Evolutionary conservation across 2,329 filamentous ascomycete species (phyloP), one percentile per base, ranked within the genome.

Genomic region (Aspergillus sp.): DNA sequence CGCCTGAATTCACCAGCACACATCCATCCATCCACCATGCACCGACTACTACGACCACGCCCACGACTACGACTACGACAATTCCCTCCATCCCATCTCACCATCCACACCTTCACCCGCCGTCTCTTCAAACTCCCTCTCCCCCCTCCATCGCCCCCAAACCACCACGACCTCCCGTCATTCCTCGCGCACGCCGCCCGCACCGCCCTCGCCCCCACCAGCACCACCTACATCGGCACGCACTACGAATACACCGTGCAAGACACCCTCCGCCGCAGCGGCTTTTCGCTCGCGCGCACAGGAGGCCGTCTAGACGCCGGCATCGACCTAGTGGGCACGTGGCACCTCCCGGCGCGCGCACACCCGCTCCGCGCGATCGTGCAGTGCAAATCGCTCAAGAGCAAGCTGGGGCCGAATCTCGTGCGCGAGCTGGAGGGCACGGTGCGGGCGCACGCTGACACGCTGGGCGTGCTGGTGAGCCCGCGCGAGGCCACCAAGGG

Each of bases 401-500:
- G 66, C 4, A 77, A 76, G 51, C 62, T 77, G 2, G 68, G 70
- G 0, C 76, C 76, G 10, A 75, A 74, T 41, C 52, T 76, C 17
- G 70, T 79, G 14, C 69, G 76, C 16, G 76, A 78, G 54, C 60
- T 79, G 4, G 76, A 78, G 47, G 93, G 93, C 3, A 84, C 90
- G 0, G 88, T 94, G 64, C 79, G 80, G 1, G 86, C 85, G n/a
- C 11, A 88, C 89, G 5, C 91, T 91, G 79, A 81, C 13, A 84
- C 88, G 5, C 68, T 96, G 31, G 92, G 85, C 0, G 64, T 96
- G 14, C 71, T 97, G 49, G 87, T 88, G 20, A 81, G 84, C 3
- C 84, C 86, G 57, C 78, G 81, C 55, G 78, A 84, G 49, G 88
- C 91, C 29, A 96, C 91, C 0, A 88, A 84, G 64, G 93, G 92